phyloP scores from a whole-genome alignment of 2,329 filamentous ascomycete species.

The Phaeosphaeria sp. region DNA sequence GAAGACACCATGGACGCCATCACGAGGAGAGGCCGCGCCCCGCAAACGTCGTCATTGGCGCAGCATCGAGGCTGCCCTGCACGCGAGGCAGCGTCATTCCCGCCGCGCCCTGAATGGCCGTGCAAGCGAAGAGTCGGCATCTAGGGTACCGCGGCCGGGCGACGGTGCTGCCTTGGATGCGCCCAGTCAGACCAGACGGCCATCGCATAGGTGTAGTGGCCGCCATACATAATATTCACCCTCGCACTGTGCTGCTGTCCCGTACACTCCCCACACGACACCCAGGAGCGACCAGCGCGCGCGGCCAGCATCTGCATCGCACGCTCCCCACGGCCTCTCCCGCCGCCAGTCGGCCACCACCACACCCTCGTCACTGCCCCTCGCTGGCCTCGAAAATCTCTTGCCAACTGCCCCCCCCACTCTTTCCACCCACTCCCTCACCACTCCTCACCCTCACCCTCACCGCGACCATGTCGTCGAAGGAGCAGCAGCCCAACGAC shows the following conservation, averaged over 20 bases:
- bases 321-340: slow-evolving; percentile 11
- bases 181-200: background rate
- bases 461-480: slow-evolving; percentile 45
- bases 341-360: slow-evolving; percentile 17
- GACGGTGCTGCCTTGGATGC: slow-evolving; percentile 6
- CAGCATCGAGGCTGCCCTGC: background rate
- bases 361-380: slow-evolving; percentile 22
- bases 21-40: slow-evolving; percentile 16
- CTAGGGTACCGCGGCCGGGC: background rate
- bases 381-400: slow-evolving; percentile 21
- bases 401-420: slow-evolving; percentile 21
- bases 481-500: slow-evolving; percentile 73
- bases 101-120: slow-evolving; percentile 21
- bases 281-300: slow-evolving; percentile 7
- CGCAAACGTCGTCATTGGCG: slow-evolving; percentile 15
- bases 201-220: background rate
- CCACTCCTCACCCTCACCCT: no score
- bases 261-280: background rate
- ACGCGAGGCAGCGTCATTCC: background rate
- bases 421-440: slow-evolving; percentile 8
- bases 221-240: slow-evolving; percentile 15
- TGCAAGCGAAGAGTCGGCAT: slow-evolving; percentile 18
- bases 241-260: slow-evolving; percentile 2
- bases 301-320: slow-evolving; percentile 9
- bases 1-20: slow-evolving; percentile 8